Percentiles rank a stretch among this genome's conserved stretches.
phyloP scores from a whole-genome alignment of 768 basidiomycete genomes.

The Boletellus sp. region DNA sequence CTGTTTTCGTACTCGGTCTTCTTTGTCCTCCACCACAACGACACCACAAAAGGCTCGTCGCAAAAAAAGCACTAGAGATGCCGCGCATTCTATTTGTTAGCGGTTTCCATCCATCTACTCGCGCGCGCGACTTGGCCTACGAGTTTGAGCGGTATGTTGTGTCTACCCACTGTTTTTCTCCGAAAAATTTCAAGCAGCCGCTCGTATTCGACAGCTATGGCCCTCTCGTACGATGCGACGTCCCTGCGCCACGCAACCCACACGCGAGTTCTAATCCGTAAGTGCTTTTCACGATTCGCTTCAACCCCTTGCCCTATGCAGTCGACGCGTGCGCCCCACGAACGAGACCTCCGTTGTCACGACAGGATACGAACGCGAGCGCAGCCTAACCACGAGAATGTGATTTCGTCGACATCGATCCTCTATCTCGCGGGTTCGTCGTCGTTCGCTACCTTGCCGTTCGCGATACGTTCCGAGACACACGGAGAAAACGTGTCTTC shows the following conservation, averaged over 20 bases:
- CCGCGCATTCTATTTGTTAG: slow-evolving; percentile 85
- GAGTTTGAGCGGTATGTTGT: slow-evolving; percentile 77
- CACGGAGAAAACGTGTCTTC: slow-evolving; percentile 29
- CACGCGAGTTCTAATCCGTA: slow-evolving; percentile 76
- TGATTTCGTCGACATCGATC: slow-evolving; percentile 29
- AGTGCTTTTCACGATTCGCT: slow-evolving; percentile 41
- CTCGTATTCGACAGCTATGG: slow-evolving; percentile 56
- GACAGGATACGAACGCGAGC: slow-evolving; percentile 29
- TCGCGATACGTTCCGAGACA: slow-evolving; percentile 25
- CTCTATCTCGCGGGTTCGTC: slow-evolving; percentile 29
- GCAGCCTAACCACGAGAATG: slow-evolving; percentile 20
- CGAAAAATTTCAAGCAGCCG: slow-evolving; percentile 1
- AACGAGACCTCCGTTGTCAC: slow-evolving; percentile 26
- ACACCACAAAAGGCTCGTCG: background rate
- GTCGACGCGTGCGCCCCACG: slow-evolving; percentile 37
- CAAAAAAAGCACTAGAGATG: slow-evolving; percentile 37
- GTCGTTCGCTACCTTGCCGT: slow-evolving; percentile 21
- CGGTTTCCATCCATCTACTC: slow-evolving; percentile 79
- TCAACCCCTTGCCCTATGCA: slow-evolving; percentile 34
- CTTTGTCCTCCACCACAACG: slow-evolving; percentile 24
- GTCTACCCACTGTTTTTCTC: background rate
- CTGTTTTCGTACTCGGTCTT: slow-evolving; percentile 14
- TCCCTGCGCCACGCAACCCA: slow-evolving; percentile 81
- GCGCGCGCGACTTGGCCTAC: slow-evolving; percentile 78
- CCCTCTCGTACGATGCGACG: slow-evolving; percentile 83